These are phyloP conservation scores for Hypoxylon crocopeplum DNA, from an alignment of 495 filamentous ascomycete species.

Conservation along the genomic window DNA sequence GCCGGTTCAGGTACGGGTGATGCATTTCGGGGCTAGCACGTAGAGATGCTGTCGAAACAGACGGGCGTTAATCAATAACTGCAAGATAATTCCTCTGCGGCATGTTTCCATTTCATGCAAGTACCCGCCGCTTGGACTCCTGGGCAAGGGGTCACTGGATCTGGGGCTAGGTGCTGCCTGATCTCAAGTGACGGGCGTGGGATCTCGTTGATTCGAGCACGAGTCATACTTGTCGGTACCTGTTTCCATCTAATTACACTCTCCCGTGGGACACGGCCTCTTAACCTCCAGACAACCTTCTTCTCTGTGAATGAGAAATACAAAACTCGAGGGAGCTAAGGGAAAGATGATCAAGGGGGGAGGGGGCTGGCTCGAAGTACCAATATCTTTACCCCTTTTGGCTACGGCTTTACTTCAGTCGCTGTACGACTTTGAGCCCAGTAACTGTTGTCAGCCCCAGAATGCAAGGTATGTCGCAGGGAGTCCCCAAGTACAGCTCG, in stretches of 20 bases:
- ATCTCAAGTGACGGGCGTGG: constrained; percentile 33
- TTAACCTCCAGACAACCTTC: background rate
- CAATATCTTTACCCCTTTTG: constrained; percentile 5
- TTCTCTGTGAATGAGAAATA: background rate
- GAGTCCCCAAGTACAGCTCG: constrained; percentile 18
- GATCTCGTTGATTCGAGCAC: constrained; percentile 13
- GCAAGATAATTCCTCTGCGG: constrained; percentile 17
- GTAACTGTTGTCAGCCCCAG: constrained; percentile 4
- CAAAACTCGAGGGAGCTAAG: background rate
- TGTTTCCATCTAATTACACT: constrained; percentile 1
- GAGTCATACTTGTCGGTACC: constrained; percentile 8
- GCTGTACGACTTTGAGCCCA: constrained; percentile 15
- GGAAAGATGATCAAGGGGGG: background rate
- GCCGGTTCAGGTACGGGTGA: constrained; percentile 14
- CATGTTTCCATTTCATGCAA: constrained; percentile 38
- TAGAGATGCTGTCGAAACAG: constrained; percentile 5
- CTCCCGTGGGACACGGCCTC: constrained; percentile 2
- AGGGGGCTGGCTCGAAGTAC: constrained; percentile 3
- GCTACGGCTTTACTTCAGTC: constrained; percentile 3
- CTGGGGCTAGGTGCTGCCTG: constrained; percentile 34
- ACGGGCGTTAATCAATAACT: constrained; percentile 1
- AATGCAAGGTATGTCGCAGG: constrained; percentile 18
- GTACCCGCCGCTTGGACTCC: constrained; percentile 27
- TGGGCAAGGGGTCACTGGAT: constrained; percentile 36
- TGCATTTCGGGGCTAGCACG: constrained; percentile 15